A percentile compares a stretch with the other conserved stretches of the same genome.
phyloP scores from a whole-genome alignment of 2,329 filamentous ascomycete species.

The Colletotrichum liaoningense region DNA sequence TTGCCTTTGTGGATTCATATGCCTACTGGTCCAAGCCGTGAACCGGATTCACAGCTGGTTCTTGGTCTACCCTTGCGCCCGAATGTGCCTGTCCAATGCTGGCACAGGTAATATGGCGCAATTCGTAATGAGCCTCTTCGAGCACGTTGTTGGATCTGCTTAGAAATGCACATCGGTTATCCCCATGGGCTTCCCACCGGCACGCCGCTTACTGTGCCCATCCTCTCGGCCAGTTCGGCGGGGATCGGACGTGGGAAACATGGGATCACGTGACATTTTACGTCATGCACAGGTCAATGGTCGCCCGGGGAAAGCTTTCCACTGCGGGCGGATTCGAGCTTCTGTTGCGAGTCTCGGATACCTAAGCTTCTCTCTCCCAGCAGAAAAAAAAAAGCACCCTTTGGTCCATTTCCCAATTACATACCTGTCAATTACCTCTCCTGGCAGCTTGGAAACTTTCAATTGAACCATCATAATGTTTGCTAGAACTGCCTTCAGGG shows the following conservation, averaged over 20 bases:
- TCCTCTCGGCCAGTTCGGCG: constrained; percentile 4
- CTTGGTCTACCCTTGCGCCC: neutral
- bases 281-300: constrained; percentile 24
- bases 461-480: constrained; percentile 65
- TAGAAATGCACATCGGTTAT: constrained; percentile 15
- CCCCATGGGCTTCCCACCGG: neutral
- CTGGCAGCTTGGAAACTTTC: constrained; percentile 16
- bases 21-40: neutral
- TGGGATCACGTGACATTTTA: constrained; percentile 33
- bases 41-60: neutral
- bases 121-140: neutral
- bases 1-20: neutral
- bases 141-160: constrained; percentile 6
- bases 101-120: neutral
- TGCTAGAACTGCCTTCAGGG: constrained; percentile 72
- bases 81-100: neutral
- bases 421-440: constrained; percentile 25
- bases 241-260: neutral
- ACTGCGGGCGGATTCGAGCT: constrained; percentile 17
- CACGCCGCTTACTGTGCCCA: neutral
- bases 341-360: constrained; percentile 16
- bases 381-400: constrained; percentile 12
- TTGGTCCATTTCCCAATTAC: neutral
- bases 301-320: constrained; percentile 3
- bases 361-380: constrained; percentile 21